A percentile compares a stretch with the other conserved stretches of the same genome.
phyloP scores from a whole-genome alignment of 2,329 filamentous ascomycete genomes.

The Iodosphaeria phyllophila region DNA sequence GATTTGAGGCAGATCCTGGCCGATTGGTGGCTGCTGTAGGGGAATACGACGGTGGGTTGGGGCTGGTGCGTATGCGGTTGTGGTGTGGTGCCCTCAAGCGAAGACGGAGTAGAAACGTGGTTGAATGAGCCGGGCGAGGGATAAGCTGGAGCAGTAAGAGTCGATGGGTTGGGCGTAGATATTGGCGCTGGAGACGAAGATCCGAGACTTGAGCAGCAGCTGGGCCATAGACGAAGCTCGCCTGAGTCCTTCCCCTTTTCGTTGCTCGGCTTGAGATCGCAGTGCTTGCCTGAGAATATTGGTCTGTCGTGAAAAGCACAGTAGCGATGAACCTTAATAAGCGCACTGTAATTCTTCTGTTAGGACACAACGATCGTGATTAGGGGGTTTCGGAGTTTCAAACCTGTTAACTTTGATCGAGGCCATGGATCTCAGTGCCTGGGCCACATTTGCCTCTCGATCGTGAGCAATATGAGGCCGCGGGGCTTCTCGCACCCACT shows the following conservation, averaged over 20 bases:
- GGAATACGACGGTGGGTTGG: constrained; percentile 11
- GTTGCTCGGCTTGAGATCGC: constrained; percentile 21
- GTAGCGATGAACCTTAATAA: constrained; percentile 32
- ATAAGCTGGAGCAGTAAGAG: no score
- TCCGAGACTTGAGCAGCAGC: no score
- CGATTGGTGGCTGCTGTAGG: constrained; percentile 26
- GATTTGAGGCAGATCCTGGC: constrained; percentile 29
- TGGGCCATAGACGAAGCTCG: constrained; percentile 14
- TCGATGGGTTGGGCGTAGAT: no score
- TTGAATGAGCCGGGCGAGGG: no score
- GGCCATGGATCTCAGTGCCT: constrained; percentile 25
- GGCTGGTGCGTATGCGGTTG: constrained; percentile 3
- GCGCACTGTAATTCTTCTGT: constrained; percentile 16
- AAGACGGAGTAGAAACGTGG: no score
- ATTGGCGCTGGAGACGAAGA: no score
- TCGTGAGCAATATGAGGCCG: constrained; percentile 17
- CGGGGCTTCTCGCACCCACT: constrained; percentile 15
- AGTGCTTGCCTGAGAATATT: constrained; percentile 25
- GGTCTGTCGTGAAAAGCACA: constrained; percentile 26
- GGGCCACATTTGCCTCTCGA: constrained; percentile 20
- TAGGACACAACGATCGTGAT: not conserved
- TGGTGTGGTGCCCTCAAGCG: no score
- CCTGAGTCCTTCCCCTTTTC: constrained; percentile 7
- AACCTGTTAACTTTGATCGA: constrained; percentile 31
- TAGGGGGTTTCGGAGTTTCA: constrained; percentile 1